A percentile compares a stretch with the other conserved stretches of the same genome.
phyloP scores from a whole-genome alignment of 2,329 filamentous ascomycete genomes.

The Sordariomycetes sp. region DNA sequence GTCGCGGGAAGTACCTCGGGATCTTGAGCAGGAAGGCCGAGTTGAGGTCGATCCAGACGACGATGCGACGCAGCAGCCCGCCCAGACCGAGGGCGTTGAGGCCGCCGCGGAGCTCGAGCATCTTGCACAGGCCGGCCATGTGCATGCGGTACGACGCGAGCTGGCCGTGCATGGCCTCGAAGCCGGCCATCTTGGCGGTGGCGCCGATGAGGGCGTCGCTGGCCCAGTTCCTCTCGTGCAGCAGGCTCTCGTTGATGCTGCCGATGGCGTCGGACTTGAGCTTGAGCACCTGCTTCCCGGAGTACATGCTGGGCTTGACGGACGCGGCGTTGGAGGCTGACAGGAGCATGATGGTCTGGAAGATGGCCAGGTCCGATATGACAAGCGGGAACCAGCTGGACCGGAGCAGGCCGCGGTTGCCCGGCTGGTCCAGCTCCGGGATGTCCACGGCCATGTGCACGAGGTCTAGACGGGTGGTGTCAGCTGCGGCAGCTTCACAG shows the following conservation, averaged over 20 bases:
- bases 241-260: slow-evolving; percentile 29
- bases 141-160: slow-evolving; percentile 31
- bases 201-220: slow-evolving; percentile 35
- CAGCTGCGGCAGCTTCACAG: not conserved
- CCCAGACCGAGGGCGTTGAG: slow-evolving; percentile 29
- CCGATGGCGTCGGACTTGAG: slow-evolving; percentile 33
- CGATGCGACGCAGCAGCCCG: slow-evolving; percentile 33
- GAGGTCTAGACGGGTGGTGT: slow-evolving; percentile 10
- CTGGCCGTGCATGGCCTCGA: slow-evolving; percentile 40
- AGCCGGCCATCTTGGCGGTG: slow-evolving; percentile 41
- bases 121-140: slow-evolving; percentile 33
- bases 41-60: slow-evolving; percentile 39
- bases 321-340: slow-evolving; percentile 15
- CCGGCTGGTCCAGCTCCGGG: slow-evolving; percentile 15
- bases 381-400: slow-evolving; percentile 18
- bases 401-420: slow-evolving; percentile 14
- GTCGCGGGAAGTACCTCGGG: slow-evolving; percentile 19
- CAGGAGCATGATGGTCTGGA: slow-evolving; percentile 16
- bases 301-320: not conserved
- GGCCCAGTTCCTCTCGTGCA: slow-evolving; percentile 12
- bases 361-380: slow-evolving; percentile 12
- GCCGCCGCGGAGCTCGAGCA: slow-evolving; percentile 34
- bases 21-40: slow-evolving; percentile 23
- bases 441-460: slow-evolving; percentile 19
- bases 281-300: slow-evolving; percentile 19